Evolutionary conservation across 495 filamentous ascomycete species (phyloP).

Genomic region (Saxophila tyrrhenica): DNA sequence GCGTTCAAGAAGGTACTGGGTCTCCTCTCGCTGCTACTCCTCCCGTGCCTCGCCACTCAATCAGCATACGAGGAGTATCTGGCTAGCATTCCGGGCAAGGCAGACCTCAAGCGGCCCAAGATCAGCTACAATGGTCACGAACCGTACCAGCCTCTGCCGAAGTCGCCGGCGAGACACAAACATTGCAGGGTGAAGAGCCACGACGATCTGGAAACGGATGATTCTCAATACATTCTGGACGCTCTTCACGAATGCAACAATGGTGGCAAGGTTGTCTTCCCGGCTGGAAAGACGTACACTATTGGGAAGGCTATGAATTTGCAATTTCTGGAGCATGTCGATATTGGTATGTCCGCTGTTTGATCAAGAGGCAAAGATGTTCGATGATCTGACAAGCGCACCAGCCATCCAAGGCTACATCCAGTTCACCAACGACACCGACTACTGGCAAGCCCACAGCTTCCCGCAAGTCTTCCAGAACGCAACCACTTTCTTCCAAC

Average conservation of each 20-base stretch:
- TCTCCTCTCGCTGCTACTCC: too few relatives aligned
- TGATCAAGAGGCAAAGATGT: not conserved
- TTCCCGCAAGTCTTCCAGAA: constrained; percentile 56
- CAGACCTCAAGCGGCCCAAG: not conserved
- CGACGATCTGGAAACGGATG: constrained; percentile 41
- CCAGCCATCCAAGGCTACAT: constrained; percentile 45
- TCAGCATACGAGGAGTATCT: constrained; percentile 13
- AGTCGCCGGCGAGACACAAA: constrained; percentile 16
- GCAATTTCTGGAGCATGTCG: constrained; percentile 51
- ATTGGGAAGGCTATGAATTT: constrained; percentile 56
- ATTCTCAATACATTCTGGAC: constrained; percentile 45
- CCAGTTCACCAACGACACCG: constrained; percentile 51
- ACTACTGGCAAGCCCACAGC: constrained; percentile 53
- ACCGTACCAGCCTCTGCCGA: constrained; percentile 16
- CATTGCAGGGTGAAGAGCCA: constrained; percentile 23
- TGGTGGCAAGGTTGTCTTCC: constrained; percentile 55
- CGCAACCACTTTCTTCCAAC: constrained; percentile 55
- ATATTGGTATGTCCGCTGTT: constrained; percentile 32
- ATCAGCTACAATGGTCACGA: constrained; percentile 9
- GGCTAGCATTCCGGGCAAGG: constrained; percentile 3
- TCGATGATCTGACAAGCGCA: constrained; percentile 4
- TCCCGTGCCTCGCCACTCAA: too few relatives aligned
- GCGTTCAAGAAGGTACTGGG: too few relatives aligned
- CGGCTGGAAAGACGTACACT: constrained; percentile 41
- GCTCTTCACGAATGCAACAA: constrained; percentile 54